phyloP scores from a whole-genome alignment of 148 eudicot species.

The Vaccinium corymbosum region DNA sequence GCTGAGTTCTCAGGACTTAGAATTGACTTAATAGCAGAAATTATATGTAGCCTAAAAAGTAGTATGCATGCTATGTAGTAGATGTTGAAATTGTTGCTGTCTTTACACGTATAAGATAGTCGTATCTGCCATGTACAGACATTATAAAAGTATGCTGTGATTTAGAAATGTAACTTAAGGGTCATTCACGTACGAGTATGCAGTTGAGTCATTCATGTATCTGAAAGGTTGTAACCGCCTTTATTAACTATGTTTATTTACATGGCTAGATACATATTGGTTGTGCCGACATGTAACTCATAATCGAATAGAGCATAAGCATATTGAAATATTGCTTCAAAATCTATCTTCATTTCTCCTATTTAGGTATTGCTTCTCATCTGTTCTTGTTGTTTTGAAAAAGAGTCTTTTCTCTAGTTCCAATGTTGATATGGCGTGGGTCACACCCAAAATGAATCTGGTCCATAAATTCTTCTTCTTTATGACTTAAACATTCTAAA shows the following conservation, averaged over 20 bases:
- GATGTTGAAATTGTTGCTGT: neutral
- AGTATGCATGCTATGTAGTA: neutral
- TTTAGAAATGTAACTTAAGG: neutral
- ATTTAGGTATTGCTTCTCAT: neutral
- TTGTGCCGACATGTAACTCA: neutral
- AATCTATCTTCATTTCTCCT: neutral
- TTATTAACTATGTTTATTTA: neutral
- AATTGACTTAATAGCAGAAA: neutral
- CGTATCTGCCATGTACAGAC: neutral
- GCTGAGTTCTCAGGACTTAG: neutral
- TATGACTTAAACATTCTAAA: neutral
- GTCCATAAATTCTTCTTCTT: neutral
- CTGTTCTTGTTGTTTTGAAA: neutral
- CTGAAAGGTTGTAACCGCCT: neutral
- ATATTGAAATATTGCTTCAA: neutral
- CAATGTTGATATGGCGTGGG: neutral
- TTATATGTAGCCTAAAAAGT: neutral
- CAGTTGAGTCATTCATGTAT: neutral
- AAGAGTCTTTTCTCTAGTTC: neutral
- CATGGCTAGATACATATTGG: neutral
- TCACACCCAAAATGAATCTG: neutral
- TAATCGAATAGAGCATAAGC: neutral
- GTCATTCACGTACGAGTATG: neutral
- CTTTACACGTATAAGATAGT: neutral
- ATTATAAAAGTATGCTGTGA: neutral